Evolutionary conservation across 441 rosid species (phyloP).

Genomic region (Viola pubescens): DNA sequence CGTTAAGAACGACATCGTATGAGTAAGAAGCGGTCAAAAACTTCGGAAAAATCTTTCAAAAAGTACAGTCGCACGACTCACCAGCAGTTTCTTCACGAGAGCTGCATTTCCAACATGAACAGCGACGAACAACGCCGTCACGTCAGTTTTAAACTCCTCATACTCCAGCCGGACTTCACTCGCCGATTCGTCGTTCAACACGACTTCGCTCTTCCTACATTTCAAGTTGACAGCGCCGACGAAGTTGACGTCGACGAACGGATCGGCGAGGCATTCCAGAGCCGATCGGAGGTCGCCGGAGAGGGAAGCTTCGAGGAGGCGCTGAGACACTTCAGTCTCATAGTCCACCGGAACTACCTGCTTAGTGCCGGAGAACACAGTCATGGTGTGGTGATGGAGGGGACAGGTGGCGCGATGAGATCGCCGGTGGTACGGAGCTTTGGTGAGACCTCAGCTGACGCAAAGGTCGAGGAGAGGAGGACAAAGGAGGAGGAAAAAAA

Average conservation of each 20-base stretch:
- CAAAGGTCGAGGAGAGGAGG: slow-evolving; percentile 35
- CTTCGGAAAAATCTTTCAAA: not conserved
- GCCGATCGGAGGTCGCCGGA: slow-evolving; percentile 55
- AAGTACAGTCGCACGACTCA: slow-evolving; percentile 17
- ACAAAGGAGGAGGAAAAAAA: slow-evolving; percentile 7
- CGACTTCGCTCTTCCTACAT: slow-evolving; percentile 56
- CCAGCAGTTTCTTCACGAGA: slow-evolving; percentile 77
- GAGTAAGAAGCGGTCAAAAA: too few species aligned
- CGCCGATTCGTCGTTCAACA: slow-evolving; percentile 53
- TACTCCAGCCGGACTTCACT: slow-evolving; percentile 53
- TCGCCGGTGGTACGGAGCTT: not conserved
- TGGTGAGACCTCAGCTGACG: slow-evolving; percentile 9
- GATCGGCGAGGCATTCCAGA: slow-evolving; percentile 54
- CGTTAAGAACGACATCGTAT: too few species aligned
- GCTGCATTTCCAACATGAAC: slow-evolving; percentile 63
- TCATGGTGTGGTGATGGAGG: slow-evolving; percentile 28
- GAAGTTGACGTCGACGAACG: slow-evolving; percentile 76
- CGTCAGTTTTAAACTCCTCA: slow-evolving; percentile 90
- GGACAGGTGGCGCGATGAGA: not conserved
- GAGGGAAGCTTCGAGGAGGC: slow-evolving; percentile 68
- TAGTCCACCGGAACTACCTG: slow-evolving; percentile 91
- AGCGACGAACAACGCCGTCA: slow-evolving; percentile 79
- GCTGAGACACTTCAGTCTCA: slow-evolving; percentile 76
- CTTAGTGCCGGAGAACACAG: slow-evolving; percentile 58
- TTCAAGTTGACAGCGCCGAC: slow-evolving; percentile 71